phyloP scores from a whole-genome alignment of 345 rosid genomes.

The Rhodamnia argentea region DNA sequence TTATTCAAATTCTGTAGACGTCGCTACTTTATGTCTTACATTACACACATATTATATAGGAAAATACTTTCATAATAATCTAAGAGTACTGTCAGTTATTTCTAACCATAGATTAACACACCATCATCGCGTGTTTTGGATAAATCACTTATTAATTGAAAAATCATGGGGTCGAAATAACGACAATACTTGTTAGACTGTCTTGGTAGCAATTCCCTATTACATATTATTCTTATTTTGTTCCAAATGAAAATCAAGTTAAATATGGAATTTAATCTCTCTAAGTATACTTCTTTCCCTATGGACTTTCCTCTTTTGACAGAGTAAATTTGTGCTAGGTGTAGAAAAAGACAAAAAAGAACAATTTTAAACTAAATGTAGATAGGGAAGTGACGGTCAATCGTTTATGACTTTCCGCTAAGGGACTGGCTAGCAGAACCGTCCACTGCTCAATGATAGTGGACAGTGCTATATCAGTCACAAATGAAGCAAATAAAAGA shows the following conservation, averaged over 20 bases:
- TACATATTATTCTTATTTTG: not conserved
- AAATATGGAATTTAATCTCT: not conserved
- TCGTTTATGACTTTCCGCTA: not conserved
- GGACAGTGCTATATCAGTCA: too few species aligned
- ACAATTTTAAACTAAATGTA: not conserved
- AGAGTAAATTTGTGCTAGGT: not conserved
- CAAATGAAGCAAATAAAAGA: too few species aligned
- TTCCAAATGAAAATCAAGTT: not conserved
- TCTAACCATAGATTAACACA: too few species aligned
- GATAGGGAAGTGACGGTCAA: not conserved
- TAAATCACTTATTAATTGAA: too few species aligned
- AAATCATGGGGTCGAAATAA: too few species aligned
- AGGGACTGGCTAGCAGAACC: too few species aligned
- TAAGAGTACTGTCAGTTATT: too few species aligned
- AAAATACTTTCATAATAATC: too few species aligned
- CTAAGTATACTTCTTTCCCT: not conserved
- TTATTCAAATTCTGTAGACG: not conserved
- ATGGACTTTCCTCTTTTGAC: not conserved
- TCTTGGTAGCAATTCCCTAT: too few species aligned
- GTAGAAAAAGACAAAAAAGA: not conserved
- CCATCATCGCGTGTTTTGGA: too few species aligned
- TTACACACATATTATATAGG: not conserved
- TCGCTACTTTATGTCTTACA: not conserved
- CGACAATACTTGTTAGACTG: too few species aligned
- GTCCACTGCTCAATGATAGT: too few species aligned